Conservation (phyloP, 2,329 filamentous ascomycete genomes). For the Intubia oerlemansii region DNA sequence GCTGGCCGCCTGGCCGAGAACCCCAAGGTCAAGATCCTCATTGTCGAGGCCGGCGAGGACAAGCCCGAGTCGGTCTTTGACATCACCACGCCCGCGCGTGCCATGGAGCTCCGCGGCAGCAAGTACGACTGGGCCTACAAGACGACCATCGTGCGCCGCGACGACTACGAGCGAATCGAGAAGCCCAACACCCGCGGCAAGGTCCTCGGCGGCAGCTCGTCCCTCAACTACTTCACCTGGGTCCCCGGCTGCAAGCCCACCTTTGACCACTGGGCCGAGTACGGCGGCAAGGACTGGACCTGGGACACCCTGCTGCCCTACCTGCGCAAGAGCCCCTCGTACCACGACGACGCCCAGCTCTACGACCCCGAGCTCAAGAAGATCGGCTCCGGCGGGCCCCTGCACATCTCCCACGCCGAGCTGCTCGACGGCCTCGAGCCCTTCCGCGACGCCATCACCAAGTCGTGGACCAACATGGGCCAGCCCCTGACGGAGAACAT, state of each 20-base stretch:
- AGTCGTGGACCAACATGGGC: slow-evolving; percentile 32
- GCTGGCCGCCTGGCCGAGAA: slow-evolving; percentile 30
- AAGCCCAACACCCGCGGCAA: slow-evolving; percentile 42
- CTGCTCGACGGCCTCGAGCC: slow-evolving; percentile 27
- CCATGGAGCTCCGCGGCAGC: slow-evolving; percentile 30
- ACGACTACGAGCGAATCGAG: slow-evolving; percentile 37
- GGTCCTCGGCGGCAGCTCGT: slow-evolving; percentile 34
- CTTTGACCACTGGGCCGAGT: slow-evolving; percentile 49
- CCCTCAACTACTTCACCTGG: slow-evolving; percentile 44
- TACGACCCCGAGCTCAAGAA: slow-evolving; percentile 24
- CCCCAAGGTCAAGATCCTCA: slow-evolving; percentile 21
- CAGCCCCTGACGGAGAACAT: slow-evolving; percentile 29
- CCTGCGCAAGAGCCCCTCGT: slow-evolving; percentile 32
- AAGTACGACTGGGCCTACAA: slow-evolving; percentile 40
- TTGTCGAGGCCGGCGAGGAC: slow-evolving; percentile 25
- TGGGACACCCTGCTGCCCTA: slow-evolving; percentile 30
- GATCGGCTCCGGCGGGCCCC: slow-evolving; percentile 27
- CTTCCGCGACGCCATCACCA: slow-evolving; percentile 26
- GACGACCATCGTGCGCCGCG: slow-evolving; percentile 35
- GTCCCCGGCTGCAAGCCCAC: slow-evolving; percentile 33
- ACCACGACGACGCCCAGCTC: slow-evolving; percentile 29
- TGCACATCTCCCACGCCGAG: slow-evolving; percentile 31
- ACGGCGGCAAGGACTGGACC: slow-evolving; percentile 46
- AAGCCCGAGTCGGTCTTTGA: slow-evolving; percentile 27
- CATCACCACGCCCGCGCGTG: slow-evolving; percentile 29